phyloP scores from a whole-genome alignment of 2,329 filamentous ascomycete genomes.

The Lasiodiplodia gonubiensis region DNA sequence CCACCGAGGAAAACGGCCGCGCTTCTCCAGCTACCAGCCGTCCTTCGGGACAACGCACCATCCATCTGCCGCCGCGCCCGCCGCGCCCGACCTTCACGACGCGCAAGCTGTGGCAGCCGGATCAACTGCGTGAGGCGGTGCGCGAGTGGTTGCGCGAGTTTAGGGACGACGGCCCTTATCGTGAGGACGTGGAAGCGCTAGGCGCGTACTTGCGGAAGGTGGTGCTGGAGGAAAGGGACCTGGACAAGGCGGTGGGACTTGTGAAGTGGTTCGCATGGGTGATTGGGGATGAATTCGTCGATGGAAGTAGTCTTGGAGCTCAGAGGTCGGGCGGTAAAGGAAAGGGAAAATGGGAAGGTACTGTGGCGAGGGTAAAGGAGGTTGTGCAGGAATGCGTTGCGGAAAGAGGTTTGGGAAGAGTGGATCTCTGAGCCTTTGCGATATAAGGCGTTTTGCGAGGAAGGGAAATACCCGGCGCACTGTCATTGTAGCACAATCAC shows the following conservation, averaged over 20 bases:
- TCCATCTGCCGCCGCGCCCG: constrained; percentile 57
- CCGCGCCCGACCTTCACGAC: constrained; percentile 67
- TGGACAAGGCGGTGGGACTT: constrained; percentile 74
- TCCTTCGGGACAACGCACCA: constrained; percentile 45
- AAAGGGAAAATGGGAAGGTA: constrained; percentile 42
- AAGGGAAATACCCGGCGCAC: not conserved
- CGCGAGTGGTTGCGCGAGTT: constrained; percentile 79
- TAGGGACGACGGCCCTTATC: constrained; percentile 74
- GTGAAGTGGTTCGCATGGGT: constrained; percentile 67
- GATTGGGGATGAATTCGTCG: constrained; percentile 38
- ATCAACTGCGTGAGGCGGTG: constrained; percentile 76
- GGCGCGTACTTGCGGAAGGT: constrained; percentile 74
- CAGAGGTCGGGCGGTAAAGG: constrained; percentile 14
- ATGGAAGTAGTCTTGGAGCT: constrained; percentile 14
- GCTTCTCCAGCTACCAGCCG: constrained; percentile 4
- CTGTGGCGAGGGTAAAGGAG: constrained; percentile 48
- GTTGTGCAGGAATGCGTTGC: constrained; percentile 50
- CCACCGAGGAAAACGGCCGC: constrained; percentile 23
- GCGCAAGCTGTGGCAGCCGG: constrained; percentile 58
- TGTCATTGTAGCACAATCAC: not conserved
- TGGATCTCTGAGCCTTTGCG: constrained; percentile 45
- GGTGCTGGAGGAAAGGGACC: constrained; percentile 75
- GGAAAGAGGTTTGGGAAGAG: constrained; percentile 52
- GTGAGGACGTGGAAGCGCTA: constrained; percentile 76
- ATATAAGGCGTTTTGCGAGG: not conserved